Percentiles rank a stretch among this genome's conserved stretches.
These are phyloP conservation scores for Isabelozyma pseudorhagii DNA, from an alignment of 805 yeast genomes.

Conservation along the genomic window DNA sequence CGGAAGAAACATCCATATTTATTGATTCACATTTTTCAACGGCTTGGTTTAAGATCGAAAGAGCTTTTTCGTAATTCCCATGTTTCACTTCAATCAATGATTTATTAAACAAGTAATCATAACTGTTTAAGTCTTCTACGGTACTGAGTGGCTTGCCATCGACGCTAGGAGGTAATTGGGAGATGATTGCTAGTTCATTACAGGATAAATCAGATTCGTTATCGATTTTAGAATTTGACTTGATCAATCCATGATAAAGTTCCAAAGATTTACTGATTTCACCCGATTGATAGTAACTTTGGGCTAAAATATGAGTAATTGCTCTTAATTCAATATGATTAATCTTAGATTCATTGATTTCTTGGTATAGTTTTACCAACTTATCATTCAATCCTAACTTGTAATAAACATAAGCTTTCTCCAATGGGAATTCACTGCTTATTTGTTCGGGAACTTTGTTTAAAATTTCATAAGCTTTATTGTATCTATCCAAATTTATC, in stretches of 20 bases:
- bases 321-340: constrained; percentile 24
- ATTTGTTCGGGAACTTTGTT: constrained; percentile 35
- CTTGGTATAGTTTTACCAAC: constrained; percentile 15
- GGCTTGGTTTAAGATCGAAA: constrained; percentile 46
- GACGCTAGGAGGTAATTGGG: constrained; percentile 34
- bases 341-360: constrained; percentile 3
- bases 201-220: constrained; percentile 53
- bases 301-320: constrained; percentile 51
- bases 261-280: constrained; percentile 38
- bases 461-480: constrained; percentile 44
- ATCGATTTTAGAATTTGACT: constrained; percentile 32
- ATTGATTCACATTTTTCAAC: constrained; percentile 35
- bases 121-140: constrained; percentile 16
- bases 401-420: constrained; percentile 58
- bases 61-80: constrained; percentile 36
- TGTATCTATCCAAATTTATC: constrained; percentile 57
- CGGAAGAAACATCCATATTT: constrained; percentile 37
- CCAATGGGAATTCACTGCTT: constrained; percentile 39
- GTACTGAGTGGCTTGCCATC: constrained; percentile 1
- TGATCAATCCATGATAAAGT: constrained; percentile 42
- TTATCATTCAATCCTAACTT: constrained; percentile 45
- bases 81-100: constrained; percentile 49
- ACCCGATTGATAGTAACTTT: constrained; percentile 50
- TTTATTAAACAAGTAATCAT: constrained; percentile 60
- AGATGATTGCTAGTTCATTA: constrained; percentile 66